Evolutionary conservation across 331 rosid genomes (phyloP).

Genomic region (Malus hybrid): DNA sequence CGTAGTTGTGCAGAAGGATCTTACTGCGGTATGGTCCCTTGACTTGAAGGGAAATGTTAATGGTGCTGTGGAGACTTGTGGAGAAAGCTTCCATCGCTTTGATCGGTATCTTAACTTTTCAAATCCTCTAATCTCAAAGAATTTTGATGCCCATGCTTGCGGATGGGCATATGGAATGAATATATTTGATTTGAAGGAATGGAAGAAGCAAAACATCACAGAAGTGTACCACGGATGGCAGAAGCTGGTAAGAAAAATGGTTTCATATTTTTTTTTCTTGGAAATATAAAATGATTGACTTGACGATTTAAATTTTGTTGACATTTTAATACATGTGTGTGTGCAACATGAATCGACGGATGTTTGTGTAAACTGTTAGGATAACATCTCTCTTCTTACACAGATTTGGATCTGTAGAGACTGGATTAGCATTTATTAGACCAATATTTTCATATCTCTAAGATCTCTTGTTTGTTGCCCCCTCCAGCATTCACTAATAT

Average conservation of each 20-base stretch:
- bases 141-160: constrained; percentile 89
- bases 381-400: not conserved
- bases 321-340: not conserved
- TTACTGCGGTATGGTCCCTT: constrained; percentile 74
- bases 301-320: not conserved
- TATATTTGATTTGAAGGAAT: constrained; percentile 79
- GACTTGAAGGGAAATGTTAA: constrained; percentile 88
- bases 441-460: not conserved
- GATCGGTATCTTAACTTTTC: constrained; percentile 95
- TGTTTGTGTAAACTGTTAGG: not conserved
- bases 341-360: not conserved
- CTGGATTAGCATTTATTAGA: not conserved
- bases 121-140: constrained; percentile 85
- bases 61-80: constrained; percentile 99
- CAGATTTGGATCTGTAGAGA: not conserved
- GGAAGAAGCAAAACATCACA: constrained; percentile 94
- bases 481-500: not conserved
- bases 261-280: not conserved
- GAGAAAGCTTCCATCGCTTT: constrained; percentile 92
- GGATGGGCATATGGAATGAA: constrained; percentile 99
- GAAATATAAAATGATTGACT: not conserved
- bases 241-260: constrained; percentile 58
- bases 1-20: constrained; percentile 87
- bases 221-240: constrained; percentile 95
- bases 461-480: not conserved